Evolutionary conservation across 257 asterid species (phyloP), one percentile per base, ranked within the genome.

Genomic region (Leonotis leonurus): DNA sequence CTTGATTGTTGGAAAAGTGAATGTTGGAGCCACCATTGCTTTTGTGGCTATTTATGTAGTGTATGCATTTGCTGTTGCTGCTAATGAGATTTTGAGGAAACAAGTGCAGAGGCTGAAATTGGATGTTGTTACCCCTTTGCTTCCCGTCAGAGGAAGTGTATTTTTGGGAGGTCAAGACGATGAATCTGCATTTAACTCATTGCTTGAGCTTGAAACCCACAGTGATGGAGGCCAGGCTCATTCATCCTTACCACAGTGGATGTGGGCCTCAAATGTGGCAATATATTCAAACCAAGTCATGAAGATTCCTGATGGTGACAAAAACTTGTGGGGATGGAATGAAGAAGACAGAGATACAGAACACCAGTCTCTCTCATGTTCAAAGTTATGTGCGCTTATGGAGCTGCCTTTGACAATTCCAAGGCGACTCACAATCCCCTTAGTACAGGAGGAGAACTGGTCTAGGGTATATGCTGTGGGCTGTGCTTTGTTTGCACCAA

Each of bases 241-340:
- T 62, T 53, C 82, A 43, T 78, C 95, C 39, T 75, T 89, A 67
- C 97, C 97, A 1, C 95, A 85, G 74, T 93, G 99, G 99, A 89
- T 89, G 97, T 93, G 99, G 99, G 95, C 97, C 21, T 85, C 97
- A 8, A 87, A 89, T 60, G 88, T 93, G 62, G 99, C 99, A 6
- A 89, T 93, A 63, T 93, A 89, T 75, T 93, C 99, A 6, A 86
- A 89, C 81, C 96, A 92, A 68, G 74, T 72, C 20, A 16, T 75
- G 67, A 77, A 68, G 70, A 70, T 77, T 56, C 81, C 84, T 3
- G 99, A 89, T 16, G 81, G 83, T 25, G 99, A 92, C 64, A 74
- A 68, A 64, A 68, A 73, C 59, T 63, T 83, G 69, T 89, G 99
- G 97, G 97, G 97, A 35, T 89, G 99, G 99, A 79, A 59, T 25